Evolutionary conservation across 768 basidiomycete species (phyloP), one percentile per base, ranked within the genome.

Genomic region (Boletus speciosus): DNA sequence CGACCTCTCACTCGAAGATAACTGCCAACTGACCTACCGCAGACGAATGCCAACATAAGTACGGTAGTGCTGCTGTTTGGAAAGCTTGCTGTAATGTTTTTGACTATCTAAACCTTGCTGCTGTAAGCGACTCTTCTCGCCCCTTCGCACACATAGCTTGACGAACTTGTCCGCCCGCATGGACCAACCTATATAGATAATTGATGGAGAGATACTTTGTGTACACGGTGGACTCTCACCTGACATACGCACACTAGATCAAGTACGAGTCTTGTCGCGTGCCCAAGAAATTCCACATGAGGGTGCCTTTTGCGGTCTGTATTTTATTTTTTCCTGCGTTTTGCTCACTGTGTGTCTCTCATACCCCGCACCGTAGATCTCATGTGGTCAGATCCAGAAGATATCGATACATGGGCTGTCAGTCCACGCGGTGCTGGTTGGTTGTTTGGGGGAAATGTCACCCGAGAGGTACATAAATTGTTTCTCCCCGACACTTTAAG

Each of bases 201-300:
- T 98, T 47, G 96, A 98, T 61, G 93, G 93, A 38, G 83, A 86
- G 60, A 88, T 88, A 0, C 78, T 98, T 8, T 98, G 96, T 61
- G 95, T 98, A 1, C 96, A 98, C 60, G 96, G 96, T 11, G 96
- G 96, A 4, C 81, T 98, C 2, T 97, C 93, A 8, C 96, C 96
- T 1, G 95, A 98, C 66, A 94, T 98, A 52, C 82, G 93, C 41
- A 96, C 96, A 2, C 75, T 98, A 6, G 96, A 98, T 69, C 94
- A 97, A 68, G 90, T 98, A 58, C 81, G 96, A 6, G 91, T 95
- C 6, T 76, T 98, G 40, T 90, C 93, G 4, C 79, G 96, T 51
- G 91, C 93, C n/a, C 94, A 98, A 65, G 96, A 98, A 70, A 96
- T 98, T 43, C 96, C 95, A 2, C 96, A 98, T 69, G 96, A 98